These are phyloP conservation scores for Kodamaea nitidulidarum DNA, from an alignment of 805 yeast genomes.

Conservation along the genomic window DNA sequence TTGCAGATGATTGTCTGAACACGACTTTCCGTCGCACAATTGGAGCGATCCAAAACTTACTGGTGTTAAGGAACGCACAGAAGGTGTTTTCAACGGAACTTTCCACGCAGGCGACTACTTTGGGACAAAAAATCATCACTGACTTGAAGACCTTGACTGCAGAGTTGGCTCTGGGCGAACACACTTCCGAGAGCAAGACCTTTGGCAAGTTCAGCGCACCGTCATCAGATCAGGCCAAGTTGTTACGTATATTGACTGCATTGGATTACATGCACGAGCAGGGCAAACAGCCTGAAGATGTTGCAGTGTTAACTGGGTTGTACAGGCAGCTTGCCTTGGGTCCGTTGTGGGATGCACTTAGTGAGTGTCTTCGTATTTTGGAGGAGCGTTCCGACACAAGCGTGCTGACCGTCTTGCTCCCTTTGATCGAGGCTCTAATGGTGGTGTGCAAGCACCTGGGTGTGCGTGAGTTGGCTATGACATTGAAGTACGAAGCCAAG, in stretches of 20 bases:
- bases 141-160: constrained; percentile 52
- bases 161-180: not conserved
- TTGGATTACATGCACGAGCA: constrained; percentile 73
- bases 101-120: constrained; percentile 55
- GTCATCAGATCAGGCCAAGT: constrained; percentile 82
- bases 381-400: constrained; percentile 9
- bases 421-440: constrained; percentile 88
- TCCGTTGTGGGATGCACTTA: constrained; percentile 77
- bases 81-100: constrained; percentile 64
- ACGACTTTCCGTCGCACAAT: constrained; percentile 81
- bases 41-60: constrained; percentile 73
- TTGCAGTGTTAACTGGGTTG: constrained; percentile 45
- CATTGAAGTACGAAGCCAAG: constrained; percentile 55
- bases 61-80: constrained; percentile 57
- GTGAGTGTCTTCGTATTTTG: constrained; percentile 51
- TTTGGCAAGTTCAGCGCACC: constrained; percentile 70
- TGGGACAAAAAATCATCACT: constrained; percentile 51
- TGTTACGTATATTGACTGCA: constrained; percentile 83
- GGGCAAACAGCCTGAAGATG: constrained; percentile 9
- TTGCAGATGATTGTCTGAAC: constrained; percentile 80
- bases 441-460: constrained; percentile 90
- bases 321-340: constrained; percentile 71
- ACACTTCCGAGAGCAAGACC: not conserved
- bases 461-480: constrained; percentile 51
- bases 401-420: constrained; percentile 76